phyloP scores from a whole-genome alignment of 1,139 yeast species.

The Suhomyces ambrosiae region DNA sequence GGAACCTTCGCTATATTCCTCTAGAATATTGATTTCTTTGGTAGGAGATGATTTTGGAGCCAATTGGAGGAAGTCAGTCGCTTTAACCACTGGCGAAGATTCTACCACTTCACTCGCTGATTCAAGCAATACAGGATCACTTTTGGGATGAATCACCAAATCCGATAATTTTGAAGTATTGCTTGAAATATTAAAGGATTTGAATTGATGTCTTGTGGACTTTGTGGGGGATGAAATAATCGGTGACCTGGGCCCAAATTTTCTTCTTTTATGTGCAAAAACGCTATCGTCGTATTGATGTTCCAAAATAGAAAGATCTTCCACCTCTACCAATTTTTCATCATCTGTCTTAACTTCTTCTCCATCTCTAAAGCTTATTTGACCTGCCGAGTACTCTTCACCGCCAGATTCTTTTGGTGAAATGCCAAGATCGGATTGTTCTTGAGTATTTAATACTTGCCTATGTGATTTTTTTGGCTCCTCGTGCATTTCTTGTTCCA shows the following conservation, averaged over 20 bases:
- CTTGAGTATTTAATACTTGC: slow-evolving; percentile 22
- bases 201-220: slow-evolving; percentile 5
- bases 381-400: slow-evolving; percentile 3
- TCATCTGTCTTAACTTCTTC: slow-evolving; percentile 19
- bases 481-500: background rate
- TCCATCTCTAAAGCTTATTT: slow-evolving; percentile 4
- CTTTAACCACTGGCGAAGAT: slow-evolving; percentile 18
- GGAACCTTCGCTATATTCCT: background rate
- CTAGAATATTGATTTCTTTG: slow-evolving; percentile 5
- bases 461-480: slow-evolving; percentile 13
- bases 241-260: slow-evolving; percentile 5
- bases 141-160: slow-evolving; percentile 10
- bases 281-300: slow-evolving; percentile 19
- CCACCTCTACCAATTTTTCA: slow-evolving; percentile 11
- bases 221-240: slow-evolving; percentile 8
- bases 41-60: slow-evolving; percentile 18
- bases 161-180: slow-evolving; percentile 10
- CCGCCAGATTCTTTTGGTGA: background rate
- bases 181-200: slow-evolving; percentile 10
- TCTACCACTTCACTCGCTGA: slow-evolving; percentile 18
- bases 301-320: slow-evolving; percentile 3
- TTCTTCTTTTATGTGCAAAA: slow-evolving; percentile 16
- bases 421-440: slow-evolving; percentile 10
- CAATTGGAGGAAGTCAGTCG: slow-evolving; percentile 10
- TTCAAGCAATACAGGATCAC: slow-evolving; percentile 14